phyloP scores from a whole-genome alignment of 192 early-diverging fungal species.

The Radiomyces spectabilis region DNA sequence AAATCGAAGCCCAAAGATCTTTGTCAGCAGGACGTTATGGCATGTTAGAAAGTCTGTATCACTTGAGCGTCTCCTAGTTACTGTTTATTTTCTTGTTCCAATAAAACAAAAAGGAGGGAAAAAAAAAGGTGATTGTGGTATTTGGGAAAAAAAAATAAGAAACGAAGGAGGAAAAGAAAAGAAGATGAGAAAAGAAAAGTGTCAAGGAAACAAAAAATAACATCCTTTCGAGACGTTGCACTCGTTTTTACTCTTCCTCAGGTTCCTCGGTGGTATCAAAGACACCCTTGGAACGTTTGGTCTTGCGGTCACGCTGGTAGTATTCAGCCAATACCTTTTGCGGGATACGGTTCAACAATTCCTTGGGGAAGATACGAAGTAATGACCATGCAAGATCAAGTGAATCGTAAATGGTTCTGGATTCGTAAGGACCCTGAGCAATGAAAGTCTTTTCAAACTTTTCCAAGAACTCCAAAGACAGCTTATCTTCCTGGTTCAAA shows the following conservation, averaged over 20 bases:
- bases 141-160: not conserved
- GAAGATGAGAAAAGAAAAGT: not conserved
- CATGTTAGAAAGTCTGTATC: no score
- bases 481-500: constrained; percentile 95
- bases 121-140: no score
- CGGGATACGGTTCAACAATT: constrained; percentile 98
- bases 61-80: not conserved
- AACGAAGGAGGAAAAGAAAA: not conserved
- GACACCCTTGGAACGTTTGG: constrained; percentile 37
- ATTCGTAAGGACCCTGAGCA: constrained; percentile 93
- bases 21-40: no score
- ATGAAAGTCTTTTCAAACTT: constrained; percentile 99
- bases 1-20: no score
- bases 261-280: constrained; percentile 28
- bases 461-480: constrained; percentile 95
- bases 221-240: not conserved
- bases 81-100: not conserved
- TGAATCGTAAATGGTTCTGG: constrained; percentile 93
- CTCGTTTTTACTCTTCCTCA: constrained; percentile 9
- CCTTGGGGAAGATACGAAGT: constrained; percentile 99
- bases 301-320: constrained; percentile 77
- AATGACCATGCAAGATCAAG: constrained; percentile 98
- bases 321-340: constrained; percentile 91
- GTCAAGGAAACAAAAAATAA: no score
- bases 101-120: no score